Percentiles rank a stretch among this genome's conserved stretches.
phyloP scores from a whole-genome alignment of 768 basidiomycete species.

The Rhodotorula kratochvilovae region DNA sequence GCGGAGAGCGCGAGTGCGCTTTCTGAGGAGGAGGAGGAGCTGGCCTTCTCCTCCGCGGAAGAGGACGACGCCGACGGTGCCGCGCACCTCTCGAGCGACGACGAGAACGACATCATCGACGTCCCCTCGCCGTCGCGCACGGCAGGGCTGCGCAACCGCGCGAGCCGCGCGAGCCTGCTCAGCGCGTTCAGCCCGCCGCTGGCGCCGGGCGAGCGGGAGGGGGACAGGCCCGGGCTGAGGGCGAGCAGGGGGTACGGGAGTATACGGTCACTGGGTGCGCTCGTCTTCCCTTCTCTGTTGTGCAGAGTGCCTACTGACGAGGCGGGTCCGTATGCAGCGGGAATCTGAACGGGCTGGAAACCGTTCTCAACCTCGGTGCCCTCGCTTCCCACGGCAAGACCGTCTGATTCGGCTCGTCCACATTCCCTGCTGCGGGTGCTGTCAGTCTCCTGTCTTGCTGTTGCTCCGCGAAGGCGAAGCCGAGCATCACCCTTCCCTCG shows the following conservation, averaged over 20 bases:
- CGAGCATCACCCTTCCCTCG: too few relatives aligned
- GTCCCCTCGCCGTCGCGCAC: not conserved
- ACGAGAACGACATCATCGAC: slow-evolving; percentile 33
- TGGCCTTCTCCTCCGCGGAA: not conserved
- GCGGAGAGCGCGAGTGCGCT: not conserved
- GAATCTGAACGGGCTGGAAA: too few relatives aligned
- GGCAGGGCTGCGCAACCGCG: slow-evolving; percentile 5
- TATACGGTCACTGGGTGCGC: too few relatives aligned
- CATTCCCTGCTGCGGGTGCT: not conserved
- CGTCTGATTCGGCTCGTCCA: slow-evolving; percentile 27
- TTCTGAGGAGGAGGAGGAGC: not conserved
- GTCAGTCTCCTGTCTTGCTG: too few relatives aligned
- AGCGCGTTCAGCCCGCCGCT: not conserved
- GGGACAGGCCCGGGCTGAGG: not conserved
- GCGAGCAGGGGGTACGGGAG: slow-evolving; percentile 3
- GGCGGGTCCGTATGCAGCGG: too few relatives aligned
- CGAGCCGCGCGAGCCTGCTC: slow-evolving; percentile 14
- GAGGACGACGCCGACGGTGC: not conserved
- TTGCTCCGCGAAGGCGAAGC: too few relatives aligned
- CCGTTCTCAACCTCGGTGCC: too few relatives aligned
- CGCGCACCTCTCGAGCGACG: not conserved
- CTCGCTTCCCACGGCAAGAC: too few relatives aligned
- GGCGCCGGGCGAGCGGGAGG: not conserved
- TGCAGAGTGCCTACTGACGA: too few relatives aligned
- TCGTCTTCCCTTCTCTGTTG: too few relatives aligned